Evolutionary conservation across 2,329 filamentous ascomycete genomes (phyloP).

Genomic region (Reticulascus tulasneorum): DNA sequence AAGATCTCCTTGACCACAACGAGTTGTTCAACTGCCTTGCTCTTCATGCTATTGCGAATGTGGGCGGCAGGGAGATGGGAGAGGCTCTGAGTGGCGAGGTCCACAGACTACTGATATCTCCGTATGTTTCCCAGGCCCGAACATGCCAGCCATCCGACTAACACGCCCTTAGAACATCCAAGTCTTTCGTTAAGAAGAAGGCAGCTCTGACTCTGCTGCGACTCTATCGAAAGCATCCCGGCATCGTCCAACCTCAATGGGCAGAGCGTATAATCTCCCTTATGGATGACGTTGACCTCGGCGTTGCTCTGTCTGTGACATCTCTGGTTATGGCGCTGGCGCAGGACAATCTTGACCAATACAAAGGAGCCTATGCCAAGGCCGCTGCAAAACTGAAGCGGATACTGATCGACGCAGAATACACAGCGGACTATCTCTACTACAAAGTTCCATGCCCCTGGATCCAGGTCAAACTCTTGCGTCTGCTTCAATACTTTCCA

Average conservation of each 20-base stretch:
- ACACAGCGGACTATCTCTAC: slow-evolving; percentile 88
- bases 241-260: slow-evolving; percentile 95
- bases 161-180: slow-evolving; percentile 55
- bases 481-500: slow-evolving; percentile 91
- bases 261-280: slow-evolving; percentile 96
- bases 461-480: slow-evolving; percentile 92
- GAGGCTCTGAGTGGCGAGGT: slow-evolving; percentile 90
- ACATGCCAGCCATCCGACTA: not conserved
- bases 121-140: slow-evolving; percentile 52
- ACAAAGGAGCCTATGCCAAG: slow-evolving; percentile 91
- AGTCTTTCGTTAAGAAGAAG: slow-evolving; percentile 99
- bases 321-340: slow-evolving; percentile 92
- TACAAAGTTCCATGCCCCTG: slow-evolving; percentile 99
- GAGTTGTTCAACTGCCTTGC: slow-evolving; percentile 97
- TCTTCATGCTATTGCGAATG: slow-evolving; percentile 95
- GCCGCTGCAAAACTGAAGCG: slow-evolving; percentile 85
- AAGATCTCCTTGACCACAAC: slow-evolving; percentile 90
- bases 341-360: slow-evolving; percentile 91
- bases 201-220: slow-evolving; percentile 89
- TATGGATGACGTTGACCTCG: slow-evolving; percentile 94
- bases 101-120: slow-evolving; percentile 88
- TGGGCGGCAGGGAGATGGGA: slow-evolving; percentile 94
- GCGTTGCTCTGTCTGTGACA: slow-evolving; percentile 90
- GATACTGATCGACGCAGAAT: slow-evolving; percentile 86
- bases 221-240: slow-evolving; percentile 89